Percentiles rank a stretch among this genome's conserved stretches.
These are phyloP conservation scores for Stephanodiscus minutulus DNA, from an alignment of 108 stramenopile genomes.

Conservation along the genomic window DNA sequence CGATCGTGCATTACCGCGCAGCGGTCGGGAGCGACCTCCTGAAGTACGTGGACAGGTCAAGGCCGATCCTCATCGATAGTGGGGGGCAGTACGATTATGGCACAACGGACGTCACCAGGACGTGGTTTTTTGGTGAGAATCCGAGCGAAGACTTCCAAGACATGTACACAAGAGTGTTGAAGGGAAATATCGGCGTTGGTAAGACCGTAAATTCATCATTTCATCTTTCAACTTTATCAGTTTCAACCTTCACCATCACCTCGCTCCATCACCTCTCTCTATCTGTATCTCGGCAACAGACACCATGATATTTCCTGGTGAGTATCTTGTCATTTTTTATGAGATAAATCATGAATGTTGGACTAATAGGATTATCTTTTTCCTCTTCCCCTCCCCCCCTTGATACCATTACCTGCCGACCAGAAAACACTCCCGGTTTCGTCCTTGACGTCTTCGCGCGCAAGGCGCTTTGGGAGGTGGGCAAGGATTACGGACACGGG, in stretches of 20 bases:
- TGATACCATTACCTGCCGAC: background rate
- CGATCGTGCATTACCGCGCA: constrained; percentile 96
- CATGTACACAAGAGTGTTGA: constrained; percentile 91
- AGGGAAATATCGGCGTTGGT: constrained; percentile 92
- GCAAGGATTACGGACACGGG: constrained; percentile 97
- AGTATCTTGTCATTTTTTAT: background rate
- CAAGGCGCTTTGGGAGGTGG: constrained; percentile 83
- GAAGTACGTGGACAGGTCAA: constrained; percentile 64
- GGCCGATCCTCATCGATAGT: constrained; percentile 91
- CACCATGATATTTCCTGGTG: constrained; percentile 84
- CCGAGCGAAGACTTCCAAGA: constrained; percentile 78
- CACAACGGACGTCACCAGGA: constrained; percentile 97
- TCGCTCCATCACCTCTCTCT: background rate
- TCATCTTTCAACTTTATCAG: background rate
- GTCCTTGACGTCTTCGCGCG: constrained; percentile 96
- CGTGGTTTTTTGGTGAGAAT: constrained; percentile 91
- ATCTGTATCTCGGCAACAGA: constrained; percentile 40
- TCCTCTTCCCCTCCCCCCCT: background rate
- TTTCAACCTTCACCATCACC: background rate
- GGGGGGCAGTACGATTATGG: constrained; percentile 95
- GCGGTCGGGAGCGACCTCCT: constrained; percentile 63
- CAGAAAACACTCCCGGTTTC: constrained; percentile 89
- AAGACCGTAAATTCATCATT: background rate
- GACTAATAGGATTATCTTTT: background rate
- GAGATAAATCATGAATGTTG: background rate